Evolutionary conservation across 177 flowering plant genomes (phyloP).

Genomic region (Telopea speciosissima): DNA sequence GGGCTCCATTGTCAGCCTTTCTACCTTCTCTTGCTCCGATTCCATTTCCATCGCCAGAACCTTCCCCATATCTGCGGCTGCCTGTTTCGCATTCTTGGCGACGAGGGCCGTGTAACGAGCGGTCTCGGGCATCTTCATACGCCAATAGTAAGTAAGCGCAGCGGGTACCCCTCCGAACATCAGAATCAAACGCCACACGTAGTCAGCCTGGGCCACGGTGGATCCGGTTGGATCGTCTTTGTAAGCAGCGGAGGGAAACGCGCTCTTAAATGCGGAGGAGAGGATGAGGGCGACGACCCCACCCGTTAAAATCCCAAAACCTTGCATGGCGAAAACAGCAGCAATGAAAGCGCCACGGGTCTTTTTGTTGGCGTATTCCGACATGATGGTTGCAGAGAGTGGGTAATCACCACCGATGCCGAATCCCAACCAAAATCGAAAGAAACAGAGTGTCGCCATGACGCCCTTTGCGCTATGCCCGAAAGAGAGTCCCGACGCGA

Average conservation of each 20-base stretch:
- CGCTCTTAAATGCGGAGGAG: slow-evolving; percentile 14
- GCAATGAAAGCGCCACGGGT: slow-evolving; percentile 65
- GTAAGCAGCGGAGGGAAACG: slow-evolving; percentile 21
- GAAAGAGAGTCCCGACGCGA: slow-evolving; percentile 49
- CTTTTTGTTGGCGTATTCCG: slow-evolving; percentile 61
- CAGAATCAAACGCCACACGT: slow-evolving; percentile 50
- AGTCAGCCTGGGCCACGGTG: slow-evolving; percentile 47
- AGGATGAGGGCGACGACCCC: slow-evolving; percentile 21
- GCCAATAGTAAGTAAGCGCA: slow-evolving; percentile 55
- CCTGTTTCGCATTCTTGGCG: slow-evolving; percentile 54
- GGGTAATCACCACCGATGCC: slow-evolving; percentile 70
- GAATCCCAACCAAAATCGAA: slow-evolving; percentile 62
- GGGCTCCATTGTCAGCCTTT: neutral
- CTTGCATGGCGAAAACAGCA: slow-evolving; percentile 67
- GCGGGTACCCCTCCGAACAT: slow-evolving; percentile 70
- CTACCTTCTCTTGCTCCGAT: slow-evolving; percentile 33
- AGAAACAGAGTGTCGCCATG: slow-evolving; percentile 51
- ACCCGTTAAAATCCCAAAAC: slow-evolving; percentile 46
- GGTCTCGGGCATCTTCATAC: slow-evolving; percentile 72
- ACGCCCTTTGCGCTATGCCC: slow-evolving; percentile 22
- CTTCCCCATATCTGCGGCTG: slow-evolving; percentile 58
- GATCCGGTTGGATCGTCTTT: slow-evolving; percentile 21
- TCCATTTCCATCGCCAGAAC: slow-evolving; percentile 41
- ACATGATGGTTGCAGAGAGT: slow-evolving; percentile 60
- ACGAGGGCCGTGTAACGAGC: slow-evolving; percentile 67